Percentiles rank a stretch among this genome's conserved stretches.
Conservation (phyloP, 2,329 filamentous ascomycete genomes). For the Nigrograna mackinnonii region DNA sequence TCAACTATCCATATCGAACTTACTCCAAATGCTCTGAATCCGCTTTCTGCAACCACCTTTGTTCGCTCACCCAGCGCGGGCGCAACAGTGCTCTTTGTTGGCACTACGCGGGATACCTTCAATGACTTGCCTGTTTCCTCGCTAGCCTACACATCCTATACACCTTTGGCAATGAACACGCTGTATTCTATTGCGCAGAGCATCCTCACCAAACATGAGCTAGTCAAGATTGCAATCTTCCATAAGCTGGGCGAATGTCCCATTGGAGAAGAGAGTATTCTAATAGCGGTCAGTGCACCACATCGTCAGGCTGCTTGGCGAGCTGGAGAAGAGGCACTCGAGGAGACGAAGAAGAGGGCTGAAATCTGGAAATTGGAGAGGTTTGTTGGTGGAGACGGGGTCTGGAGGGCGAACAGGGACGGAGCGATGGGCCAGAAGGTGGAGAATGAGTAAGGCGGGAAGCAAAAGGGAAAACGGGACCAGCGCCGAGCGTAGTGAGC, state of each 20-base stretch:
- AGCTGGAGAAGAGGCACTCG: slow-evolving; percentile 86
- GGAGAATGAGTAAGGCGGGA: slow-evolving; percentile 19
- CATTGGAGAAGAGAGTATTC: slow-evolving; percentile 89
- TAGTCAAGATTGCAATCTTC: slow-evolving; percentile 76
- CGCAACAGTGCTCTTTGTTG: slow-evolving; percentile 44
- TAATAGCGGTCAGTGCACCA: slow-evolving; percentile 82
- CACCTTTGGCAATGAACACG: slow-evolving; percentile 68
- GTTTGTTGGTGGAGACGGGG: slow-evolving; percentile 74
- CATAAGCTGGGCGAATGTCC: slow-evolving; percentile 86
- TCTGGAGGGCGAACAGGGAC: slow-evolving; percentile 89
- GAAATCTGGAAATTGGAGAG: slow-evolving; percentile 96
- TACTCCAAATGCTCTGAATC: slow-evolving; percentile 64
- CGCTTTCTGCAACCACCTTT: slow-evolving; percentile 61
- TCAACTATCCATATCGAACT: slow-evolving; percentile 68
- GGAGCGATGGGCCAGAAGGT: slow-evolving; percentile 62
- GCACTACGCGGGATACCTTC: slow-evolving; percentile 79
- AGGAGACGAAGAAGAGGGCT: slow-evolving; percentile 81
- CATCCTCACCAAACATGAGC: slow-evolving; percentile 62
- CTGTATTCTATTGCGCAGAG: slow-evolving; percentile 66
- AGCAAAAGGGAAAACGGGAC: not conserved
- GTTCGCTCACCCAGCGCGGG: slow-evolving; percentile 61
- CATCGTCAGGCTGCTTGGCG: slow-evolving; percentile 86
- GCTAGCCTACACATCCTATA: slow-evolving; percentile 76
- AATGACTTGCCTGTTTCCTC: slow-evolving; percentile 70
- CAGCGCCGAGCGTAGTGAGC: not conserved